Evolutionary conservation across 2,329 filamentous ascomycete genomes (phyloP).

Genomic region (Diaporthe sp.): DNA sequence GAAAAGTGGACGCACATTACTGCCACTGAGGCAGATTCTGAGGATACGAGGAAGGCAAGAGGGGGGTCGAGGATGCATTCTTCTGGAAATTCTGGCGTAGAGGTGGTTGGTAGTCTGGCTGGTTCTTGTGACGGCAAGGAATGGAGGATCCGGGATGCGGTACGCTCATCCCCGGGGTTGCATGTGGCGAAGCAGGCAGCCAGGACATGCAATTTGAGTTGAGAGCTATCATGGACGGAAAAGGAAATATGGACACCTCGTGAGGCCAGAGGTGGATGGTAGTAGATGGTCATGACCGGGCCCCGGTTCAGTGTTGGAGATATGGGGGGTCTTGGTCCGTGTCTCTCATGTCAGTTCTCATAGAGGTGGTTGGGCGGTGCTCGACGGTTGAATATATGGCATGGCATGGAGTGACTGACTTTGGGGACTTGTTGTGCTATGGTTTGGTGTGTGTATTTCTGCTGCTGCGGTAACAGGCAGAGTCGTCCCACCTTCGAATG

Average conservation of each 20-base stretch:
- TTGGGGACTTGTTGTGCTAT: neutral
- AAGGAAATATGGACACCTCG: neutral
- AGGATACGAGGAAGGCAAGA: neutral
- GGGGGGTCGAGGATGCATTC: neutral
- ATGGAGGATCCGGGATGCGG: neutral
- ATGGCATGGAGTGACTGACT: neutral
- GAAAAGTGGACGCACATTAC: neutral
- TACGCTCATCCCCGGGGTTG: neutral
- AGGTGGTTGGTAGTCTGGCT: neutral
- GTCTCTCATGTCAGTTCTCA: neutral
- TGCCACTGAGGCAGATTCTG: too few species aligned
- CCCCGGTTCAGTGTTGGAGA: neutral
- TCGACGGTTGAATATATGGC: constrained; percentile 4
- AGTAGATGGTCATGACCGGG: neutral
- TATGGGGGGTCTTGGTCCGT: too few species aligned
- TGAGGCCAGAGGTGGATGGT: neutral
- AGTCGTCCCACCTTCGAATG: too few species aligned
- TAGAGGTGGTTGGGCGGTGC: neutral
- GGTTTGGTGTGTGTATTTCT: neutral
- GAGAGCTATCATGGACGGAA: too few species aligned
- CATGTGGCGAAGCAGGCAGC: neutral
- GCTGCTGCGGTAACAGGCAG: neutral
- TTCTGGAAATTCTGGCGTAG: neutral
- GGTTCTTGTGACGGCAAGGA: neutral
- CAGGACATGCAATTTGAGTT: neutral